Evolutionary conservation across 2,329 filamentous ascomycete genomes (phyloP).

Genomic region (Fusarium sp.): DNA sequence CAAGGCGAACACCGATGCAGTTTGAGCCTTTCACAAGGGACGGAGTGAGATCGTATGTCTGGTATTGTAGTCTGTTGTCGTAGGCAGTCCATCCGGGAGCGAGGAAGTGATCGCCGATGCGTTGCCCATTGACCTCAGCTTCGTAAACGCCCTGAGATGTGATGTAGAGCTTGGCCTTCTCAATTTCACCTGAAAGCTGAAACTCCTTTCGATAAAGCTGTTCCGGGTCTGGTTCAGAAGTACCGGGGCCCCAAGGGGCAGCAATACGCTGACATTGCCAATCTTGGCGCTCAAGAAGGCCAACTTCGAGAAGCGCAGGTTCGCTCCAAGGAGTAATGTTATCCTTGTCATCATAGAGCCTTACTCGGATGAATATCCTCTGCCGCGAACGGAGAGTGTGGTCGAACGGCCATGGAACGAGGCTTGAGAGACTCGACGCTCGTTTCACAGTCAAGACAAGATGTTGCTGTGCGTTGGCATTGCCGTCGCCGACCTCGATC

Average conservation of each 20-base stretch:
- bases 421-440: not conserved
- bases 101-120: slow-evolving; percentile 54
- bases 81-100: slow-evolving; percentile 66
- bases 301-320: slow-evolving; percentile 44
- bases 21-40: slow-evolving; percentile 42
- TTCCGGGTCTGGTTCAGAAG: slow-evolving; percentile 40
- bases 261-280: slow-evolving; percentile 47
- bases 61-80: slow-evolving; percentile 59
- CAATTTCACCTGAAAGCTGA: not conserved
- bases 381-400: slow-evolving; percentile 18
- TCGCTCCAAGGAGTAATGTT: slow-evolving; percentile 27
- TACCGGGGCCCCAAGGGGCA: slow-evolving; percentile 32
- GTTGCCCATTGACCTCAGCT: slow-evolving; percentile 57
- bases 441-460: not conserved
- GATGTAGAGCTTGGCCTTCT: slow-evolving; percentile 56
- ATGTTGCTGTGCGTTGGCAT: not conserved
- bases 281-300: slow-evolving; percentile 45
- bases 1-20: slow-evolving; percentile 54
- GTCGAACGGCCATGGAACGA: slow-evolving; percentile 22
- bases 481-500: slow-evolving; percentile 20
- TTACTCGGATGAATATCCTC: slow-evolving; percentile 23
- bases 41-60: slow-evolving; percentile 62
- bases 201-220: slow-evolving; percentile 28
- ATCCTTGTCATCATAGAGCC: not conserved
- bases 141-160: slow-evolving; percentile 60